These are phyloP conservation scores for Blumeriella jaapii DNA, from an alignment of 2,329 filamentous ascomycete genomes.

Conservation along the genomic window DNA sequence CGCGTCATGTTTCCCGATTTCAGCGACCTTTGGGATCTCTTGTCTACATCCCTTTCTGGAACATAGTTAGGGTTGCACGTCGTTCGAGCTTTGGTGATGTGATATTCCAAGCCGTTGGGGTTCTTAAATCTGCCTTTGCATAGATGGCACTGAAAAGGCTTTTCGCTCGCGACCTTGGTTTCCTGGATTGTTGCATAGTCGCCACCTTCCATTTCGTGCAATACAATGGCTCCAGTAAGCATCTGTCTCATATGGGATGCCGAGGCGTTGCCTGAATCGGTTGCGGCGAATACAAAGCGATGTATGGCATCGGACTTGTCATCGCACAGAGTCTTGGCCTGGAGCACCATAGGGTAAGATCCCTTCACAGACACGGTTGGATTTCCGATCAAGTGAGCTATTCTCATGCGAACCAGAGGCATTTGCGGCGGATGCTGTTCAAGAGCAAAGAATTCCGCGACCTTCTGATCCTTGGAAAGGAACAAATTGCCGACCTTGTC, in stretches of 20 bases:
- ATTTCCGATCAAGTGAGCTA: slow-evolving; percentile 16
- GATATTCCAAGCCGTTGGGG: slow-evolving; percentile 26
- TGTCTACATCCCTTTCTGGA: slow-evolving; percentile 5
- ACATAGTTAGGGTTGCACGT: slow-evolving; percentile 26
- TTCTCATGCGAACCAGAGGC: slow-evolving; percentile 12
- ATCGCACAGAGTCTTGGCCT: slow-evolving; percentile 12
- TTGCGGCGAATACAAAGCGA: slow-evolving; percentile 18
- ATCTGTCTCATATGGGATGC: slow-evolving; percentile 22
- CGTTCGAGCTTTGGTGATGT: slow-evolving; percentile 22
- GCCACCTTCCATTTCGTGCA: slow-evolving; percentile 8
- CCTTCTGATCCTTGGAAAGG: slow-evolving; percentile 17
- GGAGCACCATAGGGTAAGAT: slow-evolving; percentile 25
- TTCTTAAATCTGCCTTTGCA: slow-evolving; percentile 26
- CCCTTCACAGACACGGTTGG: slow-evolving; percentile 21
- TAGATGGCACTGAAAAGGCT: slow-evolving; percentile 23
- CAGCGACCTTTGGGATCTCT: not conserved
- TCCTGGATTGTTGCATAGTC: slow-evolving; percentile 9
- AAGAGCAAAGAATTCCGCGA: slow-evolving; percentile 16
- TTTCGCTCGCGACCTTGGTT: slow-evolving; percentile 12
- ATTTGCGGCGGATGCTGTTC: slow-evolving; percentile 7
- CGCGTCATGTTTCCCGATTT: slow-evolving; percentile 5
- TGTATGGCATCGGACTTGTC: slow-evolving; percentile 11
- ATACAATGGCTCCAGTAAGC: slow-evolving; percentile 19
- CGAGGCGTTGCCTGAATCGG: slow-evolving; percentile 8
- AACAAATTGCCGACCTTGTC: slow-evolving; percentile 20